Conservation (phyloP, 768 basidiomycete species). For the Psilocybe subaeruginosa region DNA sequence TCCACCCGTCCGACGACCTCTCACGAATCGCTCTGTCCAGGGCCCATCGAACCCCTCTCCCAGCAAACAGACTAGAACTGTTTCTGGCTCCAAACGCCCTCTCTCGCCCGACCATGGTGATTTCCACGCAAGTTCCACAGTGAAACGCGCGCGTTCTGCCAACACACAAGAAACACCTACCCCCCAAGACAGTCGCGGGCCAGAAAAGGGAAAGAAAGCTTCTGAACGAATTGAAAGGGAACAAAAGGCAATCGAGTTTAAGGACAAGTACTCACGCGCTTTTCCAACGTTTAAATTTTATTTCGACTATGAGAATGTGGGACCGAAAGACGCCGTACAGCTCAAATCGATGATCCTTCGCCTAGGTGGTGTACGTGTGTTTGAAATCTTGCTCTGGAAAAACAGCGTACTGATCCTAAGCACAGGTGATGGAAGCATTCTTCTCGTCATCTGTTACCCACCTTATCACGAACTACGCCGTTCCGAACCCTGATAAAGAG, state of each 20-base stretch:
- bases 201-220: conserved; percentile 42
- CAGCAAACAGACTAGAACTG: conserved; percentile 16
- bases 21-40: conserved; percentile 22
- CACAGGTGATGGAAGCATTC: conserved; percentile 83
- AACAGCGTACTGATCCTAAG: conserved; percentile 4
- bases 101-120: conserved; percentile 30
- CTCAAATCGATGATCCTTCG: conserved; percentile 61
- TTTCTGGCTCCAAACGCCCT: conserved; percentile 30
- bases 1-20: conserved; percentile 21
- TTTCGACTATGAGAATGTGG: conserved; percentile 67
- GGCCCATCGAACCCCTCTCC: conserved; percentile 17
- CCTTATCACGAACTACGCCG: conserved; percentile 70
- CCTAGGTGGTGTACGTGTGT: conserved; percentile 75
- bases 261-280: conserved; percentile 79
- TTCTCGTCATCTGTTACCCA: conserved; percentile 89
- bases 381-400: conserved; percentile 2
- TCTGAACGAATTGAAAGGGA: conserved; percentile 56
- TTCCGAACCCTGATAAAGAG: conserved; percentile 68
- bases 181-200: conserved; percentile 6
- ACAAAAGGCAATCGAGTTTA: conserved; percentile 70
- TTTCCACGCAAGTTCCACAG: neutral
- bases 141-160: conserved; percentile 25
- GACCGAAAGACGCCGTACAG: conserved; percentile 32
- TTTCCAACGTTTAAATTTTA: conserved; percentile 88
- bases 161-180: neutral